These are phyloP conservation scores for Candida sonorensis DNA, from an alignment of 805 yeast genomes.

Conservation along the genomic window DNA sequence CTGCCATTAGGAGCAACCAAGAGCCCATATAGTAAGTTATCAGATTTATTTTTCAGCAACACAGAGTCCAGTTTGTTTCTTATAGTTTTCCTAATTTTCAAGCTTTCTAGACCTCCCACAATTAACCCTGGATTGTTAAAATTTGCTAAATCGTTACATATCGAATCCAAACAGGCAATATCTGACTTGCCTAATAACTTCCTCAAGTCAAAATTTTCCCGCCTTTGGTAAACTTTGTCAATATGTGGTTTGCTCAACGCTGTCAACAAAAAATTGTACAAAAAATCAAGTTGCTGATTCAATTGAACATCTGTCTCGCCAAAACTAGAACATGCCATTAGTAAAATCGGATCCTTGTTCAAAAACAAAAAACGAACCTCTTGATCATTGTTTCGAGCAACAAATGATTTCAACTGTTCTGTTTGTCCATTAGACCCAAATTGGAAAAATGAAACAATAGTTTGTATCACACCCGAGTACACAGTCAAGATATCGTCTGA, in stretches of 20 bases:
- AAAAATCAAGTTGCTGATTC: slow-evolving; percentile 56
- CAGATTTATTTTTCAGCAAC: slow-evolving; percentile 40
- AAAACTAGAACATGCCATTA: slow-evolving; percentile 60
- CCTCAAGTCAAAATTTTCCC: slow-evolving; percentile 79
- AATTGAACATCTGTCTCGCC: slow-evolving; percentile 48
- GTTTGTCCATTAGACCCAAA: slow-evolving; percentile 28
- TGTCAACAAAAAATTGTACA: slow-evolving; percentile 75
- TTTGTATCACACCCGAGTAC: slow-evolving; percentile 74
- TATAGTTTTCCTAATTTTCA: slow-evolving; percentile 49
- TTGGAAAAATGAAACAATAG: slow-evolving; percentile 66
- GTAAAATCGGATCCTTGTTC: slow-evolving; percentile 60
- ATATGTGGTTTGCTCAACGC: slow-evolving; percentile 79
- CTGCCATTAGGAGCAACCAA: slow-evolving; percentile 58
- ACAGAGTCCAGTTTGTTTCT: slow-evolving; percentile 53
- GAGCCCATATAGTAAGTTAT: slow-evolving; percentile 68
- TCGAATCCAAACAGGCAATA: slow-evolving; percentile 57
- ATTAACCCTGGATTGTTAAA: slow-evolving; percentile 52
- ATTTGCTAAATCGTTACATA: slow-evolving; percentile 46
- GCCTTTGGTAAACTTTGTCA: slow-evolving; percentile 53
- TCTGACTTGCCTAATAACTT: slow-evolving; percentile 72
- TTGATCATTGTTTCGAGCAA: slow-evolving; percentile 29
- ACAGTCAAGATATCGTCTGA: slow-evolving; percentile 60
- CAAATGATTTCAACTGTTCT: slow-evolving; percentile 42
- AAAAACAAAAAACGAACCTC: slow-evolving; percentile 50
- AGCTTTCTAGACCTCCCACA: slow-evolving; percentile 59